Conservation (phyloP, 768 basidiomycete species). For the Polyporus arcularius region DNA sequence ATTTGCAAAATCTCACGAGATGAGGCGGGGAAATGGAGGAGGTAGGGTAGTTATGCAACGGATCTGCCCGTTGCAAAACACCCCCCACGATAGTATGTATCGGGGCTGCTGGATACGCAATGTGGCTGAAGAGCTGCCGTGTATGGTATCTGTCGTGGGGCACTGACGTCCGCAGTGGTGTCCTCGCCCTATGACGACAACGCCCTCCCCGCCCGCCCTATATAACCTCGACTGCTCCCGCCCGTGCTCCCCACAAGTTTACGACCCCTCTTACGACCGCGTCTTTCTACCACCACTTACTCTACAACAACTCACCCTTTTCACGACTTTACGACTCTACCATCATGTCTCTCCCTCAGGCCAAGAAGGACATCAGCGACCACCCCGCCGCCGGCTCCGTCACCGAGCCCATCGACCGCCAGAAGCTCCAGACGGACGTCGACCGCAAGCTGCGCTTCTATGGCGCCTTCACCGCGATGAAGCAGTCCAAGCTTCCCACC, state of each 20-base stretch:
- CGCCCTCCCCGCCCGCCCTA: neutral
- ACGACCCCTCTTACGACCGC: constrained; percentile 14
- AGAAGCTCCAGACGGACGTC: constrained; percentile 67
- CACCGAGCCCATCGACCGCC: constrained; percentile 63
- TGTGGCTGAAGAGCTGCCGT: too few relatives aligned
- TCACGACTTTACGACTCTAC: constrained; percentile 32
- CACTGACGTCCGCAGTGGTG: too few relatives aligned
- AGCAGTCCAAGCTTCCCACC: constrained; percentile 77
- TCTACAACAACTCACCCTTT: constrained; percentile 1
- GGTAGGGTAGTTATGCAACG: too few relatives aligned
- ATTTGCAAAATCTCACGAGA: too few relatives aligned
- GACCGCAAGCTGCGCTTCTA: constrained; percentile 84
- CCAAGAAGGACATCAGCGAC: constrained; percentile 59
- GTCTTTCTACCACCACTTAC: neutral
- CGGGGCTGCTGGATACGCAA: too few relatives aligned
- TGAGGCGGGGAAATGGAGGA: too few relatives aligned
- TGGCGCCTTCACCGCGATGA: constrained; percentile 79
- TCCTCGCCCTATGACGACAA: neutral
- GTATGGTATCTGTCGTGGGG: too few relatives aligned
- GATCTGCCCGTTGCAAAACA: too few relatives aligned
- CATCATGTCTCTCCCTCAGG: constrained; percentile 77
- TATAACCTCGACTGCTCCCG: neutral
- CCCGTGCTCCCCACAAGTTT: neutral
- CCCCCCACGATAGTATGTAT: too few relatives aligned
- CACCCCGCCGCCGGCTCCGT: constrained; percentile 62